Evolutionary conservation across 148 eudicot genomes (phyloP).

Genomic region (Camellia lanceoleosa): DNA sequence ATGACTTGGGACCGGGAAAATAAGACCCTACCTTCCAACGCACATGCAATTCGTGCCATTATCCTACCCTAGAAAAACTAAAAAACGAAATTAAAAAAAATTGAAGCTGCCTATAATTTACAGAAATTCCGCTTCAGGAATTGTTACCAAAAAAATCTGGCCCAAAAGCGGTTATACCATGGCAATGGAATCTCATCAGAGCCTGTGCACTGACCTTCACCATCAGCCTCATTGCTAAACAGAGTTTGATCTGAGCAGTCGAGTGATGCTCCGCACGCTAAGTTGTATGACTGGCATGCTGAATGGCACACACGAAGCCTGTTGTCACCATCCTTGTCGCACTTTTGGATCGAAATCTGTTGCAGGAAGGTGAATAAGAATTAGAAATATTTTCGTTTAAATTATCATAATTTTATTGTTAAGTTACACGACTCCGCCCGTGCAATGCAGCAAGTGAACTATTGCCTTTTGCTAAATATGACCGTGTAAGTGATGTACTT

Average conservation of each 20-base stretch:
- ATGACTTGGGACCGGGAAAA: constrained; percentile 25
- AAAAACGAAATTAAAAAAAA: constrained; percentile 11
- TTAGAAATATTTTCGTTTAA: not conserved
- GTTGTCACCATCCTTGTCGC: constrained; percentile 90
- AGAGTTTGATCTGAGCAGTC: constrained; percentile 97
- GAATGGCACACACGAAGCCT: constrained; percentile 91
- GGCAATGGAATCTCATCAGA: constrained; percentile 58
- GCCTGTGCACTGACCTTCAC: constrained; percentile 81
- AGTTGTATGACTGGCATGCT: constrained; percentile 89
- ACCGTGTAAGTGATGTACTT: too few relatives aligned
- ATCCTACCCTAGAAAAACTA: constrained; percentile 27
- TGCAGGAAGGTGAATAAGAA: not conserved
- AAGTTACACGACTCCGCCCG: not conserved
- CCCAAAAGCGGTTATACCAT: constrained; percentile 52
- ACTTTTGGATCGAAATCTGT: constrained; percentile 93
- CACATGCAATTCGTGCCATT: constrained; percentile 37
- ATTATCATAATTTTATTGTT: not conserved
- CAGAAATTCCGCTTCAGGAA: constrained; percentile 35
- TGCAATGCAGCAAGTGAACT: not conserved
- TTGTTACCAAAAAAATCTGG: constrained; percentile 28
- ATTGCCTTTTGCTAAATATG: too few relatives aligned
- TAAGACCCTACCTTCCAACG: constrained; percentile 35
- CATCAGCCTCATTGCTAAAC: constrained; percentile 69
- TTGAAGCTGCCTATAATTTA: constrained; percentile 52
- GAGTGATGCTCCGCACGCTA: constrained; percentile 88